These are phyloP conservation scores for Xerophyta viscosa DNA, from an alignment of 106 monocot genomes.

Conservation along the genomic window DNA sequence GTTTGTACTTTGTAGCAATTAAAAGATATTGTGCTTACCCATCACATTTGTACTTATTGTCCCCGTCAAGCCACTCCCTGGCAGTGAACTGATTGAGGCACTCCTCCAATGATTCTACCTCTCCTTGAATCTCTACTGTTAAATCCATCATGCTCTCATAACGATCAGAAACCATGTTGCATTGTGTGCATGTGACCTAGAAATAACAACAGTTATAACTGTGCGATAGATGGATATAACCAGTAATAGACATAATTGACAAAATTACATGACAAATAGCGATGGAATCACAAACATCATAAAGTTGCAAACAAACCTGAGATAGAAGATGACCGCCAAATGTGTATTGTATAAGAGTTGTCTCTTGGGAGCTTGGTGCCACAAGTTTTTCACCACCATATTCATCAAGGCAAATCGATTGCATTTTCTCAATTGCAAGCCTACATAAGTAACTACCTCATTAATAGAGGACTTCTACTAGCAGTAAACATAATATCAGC, in stretches of 20 bases:
- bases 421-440: conserved; percentile 95
- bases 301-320: too few relatives aligned
- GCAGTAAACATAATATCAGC: background rate
- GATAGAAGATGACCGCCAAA: conserved; percentile 94
- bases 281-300: too few relatives aligned
- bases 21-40: conserved; percentile 42
- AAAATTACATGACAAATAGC: too few relatives aligned
- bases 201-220: too few relatives aligned
- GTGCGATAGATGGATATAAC: too few relatives aligned
- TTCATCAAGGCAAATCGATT: conserved; percentile 87
- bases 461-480: background rate
- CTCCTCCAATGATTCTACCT: conserved; percentile 75
- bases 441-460: conserved; percentile 17
- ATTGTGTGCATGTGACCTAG: conserved; percentile 85
- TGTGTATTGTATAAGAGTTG: conserved; percentile 88
- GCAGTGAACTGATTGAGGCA: conserved; percentile 83
- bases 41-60: conserved; percentile 92
- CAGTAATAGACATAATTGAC: too few relatives aligned
- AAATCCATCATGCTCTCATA: conserved; percentile 99
- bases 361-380: conserved; percentile 72
- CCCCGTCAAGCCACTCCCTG: conserved; percentile 89
- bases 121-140: conserved; percentile 93
- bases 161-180: conserved; percentile 72
- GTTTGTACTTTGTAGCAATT: background rate
- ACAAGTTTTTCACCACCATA: conserved; percentile 87